Conservation (phyloP, 2,329 filamentous ascomycete species). For the Pyricularia pennisetigena region DNA sequence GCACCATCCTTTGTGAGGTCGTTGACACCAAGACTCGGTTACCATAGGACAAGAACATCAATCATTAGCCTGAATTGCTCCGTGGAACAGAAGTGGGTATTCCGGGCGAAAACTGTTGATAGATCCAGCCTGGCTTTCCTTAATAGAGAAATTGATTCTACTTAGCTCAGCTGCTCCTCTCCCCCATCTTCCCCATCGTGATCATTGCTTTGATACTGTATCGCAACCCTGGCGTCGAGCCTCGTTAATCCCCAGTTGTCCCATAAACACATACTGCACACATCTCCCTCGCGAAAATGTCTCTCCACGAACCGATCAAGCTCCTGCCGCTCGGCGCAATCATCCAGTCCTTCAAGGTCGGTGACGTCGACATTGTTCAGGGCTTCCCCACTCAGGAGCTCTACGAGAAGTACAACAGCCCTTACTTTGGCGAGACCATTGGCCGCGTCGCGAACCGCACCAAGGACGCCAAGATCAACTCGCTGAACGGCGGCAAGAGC, state of each 20-base stretch:
- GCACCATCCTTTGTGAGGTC: neutral
- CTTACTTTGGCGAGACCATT: slow-evolving; percentile 90
- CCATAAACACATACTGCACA: neutral
- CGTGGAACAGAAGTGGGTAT: neutral
- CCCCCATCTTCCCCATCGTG: neutral
- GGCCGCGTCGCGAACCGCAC: slow-evolving; percentile 79
- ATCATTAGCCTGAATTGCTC: neutral
- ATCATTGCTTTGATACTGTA: neutral
- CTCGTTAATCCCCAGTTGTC: neutral
- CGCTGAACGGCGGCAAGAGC: slow-evolving; percentile 56
- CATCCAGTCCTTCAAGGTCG: slow-evolving; percentile 72
- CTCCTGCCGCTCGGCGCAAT: slow-evolving; percentile 72
- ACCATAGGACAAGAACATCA: neutral
- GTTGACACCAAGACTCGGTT: neutral
- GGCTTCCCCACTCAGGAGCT: slow-evolving; percentile 67
- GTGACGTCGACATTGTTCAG: slow-evolving; percentile 77
- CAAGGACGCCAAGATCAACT: slow-evolving; percentile 57
- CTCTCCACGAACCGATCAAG: slow-evolving; percentile 41
- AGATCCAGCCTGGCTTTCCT: neutral
- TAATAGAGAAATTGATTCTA: neutral
- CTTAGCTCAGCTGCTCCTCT: neutral
- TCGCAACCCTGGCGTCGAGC: neutral
- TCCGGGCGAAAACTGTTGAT: neutral
- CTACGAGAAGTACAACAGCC: slow-evolving; percentile 65
- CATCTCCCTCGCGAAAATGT: slow-evolving; percentile 20